Evolutionary conservation across 371 early-diverging fungal species (phyloP).

Genomic region (Zychaea mexicana): DNA sequence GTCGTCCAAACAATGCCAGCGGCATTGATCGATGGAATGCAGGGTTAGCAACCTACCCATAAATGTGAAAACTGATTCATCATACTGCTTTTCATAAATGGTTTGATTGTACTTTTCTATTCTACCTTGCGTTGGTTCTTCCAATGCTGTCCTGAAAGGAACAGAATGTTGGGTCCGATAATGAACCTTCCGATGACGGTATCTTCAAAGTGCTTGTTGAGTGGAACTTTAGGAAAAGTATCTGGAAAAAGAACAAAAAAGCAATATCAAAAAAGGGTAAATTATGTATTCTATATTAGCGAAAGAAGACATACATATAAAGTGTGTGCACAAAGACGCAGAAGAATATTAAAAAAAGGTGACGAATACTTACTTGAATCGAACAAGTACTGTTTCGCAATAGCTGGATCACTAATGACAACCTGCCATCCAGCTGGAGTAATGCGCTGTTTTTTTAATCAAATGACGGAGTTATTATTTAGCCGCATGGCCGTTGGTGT

Average conservation of each 20-base stretch:
- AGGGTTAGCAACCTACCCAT: conserved; percentile 31
- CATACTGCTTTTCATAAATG: neutral
- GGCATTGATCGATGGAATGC: conserved; percentile 47
- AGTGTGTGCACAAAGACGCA: no score
- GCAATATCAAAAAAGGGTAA: no score
- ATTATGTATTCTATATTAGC: no score
- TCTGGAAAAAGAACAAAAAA: conserved; percentile 6
- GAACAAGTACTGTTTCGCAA: conserved; percentile 17
- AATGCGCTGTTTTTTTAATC: neutral
- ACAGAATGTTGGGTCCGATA: conserved; percentile 23
- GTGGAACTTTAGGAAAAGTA: conserved; percentile 22
- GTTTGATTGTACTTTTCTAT: neutral
- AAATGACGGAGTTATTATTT: no score
- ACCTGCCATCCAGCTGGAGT: conserved; percentile 21
- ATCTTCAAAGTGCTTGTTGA: neutral
- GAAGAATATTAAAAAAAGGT: neutral
- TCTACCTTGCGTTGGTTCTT: conserved; percentile 26
- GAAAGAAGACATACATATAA: no score
- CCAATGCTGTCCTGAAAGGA: conserved; percentile 27
- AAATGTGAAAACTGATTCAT: neutral
- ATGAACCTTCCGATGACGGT: conserved; percentile 19
- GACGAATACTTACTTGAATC: conserved; percentile 19
- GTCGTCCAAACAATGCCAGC: conserved; percentile 27
- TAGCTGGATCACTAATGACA: conserved; percentile 20
- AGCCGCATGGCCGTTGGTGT: no score